A percentile compares a stretch with the other conserved stretches of the same genome.
Evolutionary conservation across 495 filamentous ascomycete species (phyloP).

Genomic region (Hypoxylon crocopeplum): DNA sequence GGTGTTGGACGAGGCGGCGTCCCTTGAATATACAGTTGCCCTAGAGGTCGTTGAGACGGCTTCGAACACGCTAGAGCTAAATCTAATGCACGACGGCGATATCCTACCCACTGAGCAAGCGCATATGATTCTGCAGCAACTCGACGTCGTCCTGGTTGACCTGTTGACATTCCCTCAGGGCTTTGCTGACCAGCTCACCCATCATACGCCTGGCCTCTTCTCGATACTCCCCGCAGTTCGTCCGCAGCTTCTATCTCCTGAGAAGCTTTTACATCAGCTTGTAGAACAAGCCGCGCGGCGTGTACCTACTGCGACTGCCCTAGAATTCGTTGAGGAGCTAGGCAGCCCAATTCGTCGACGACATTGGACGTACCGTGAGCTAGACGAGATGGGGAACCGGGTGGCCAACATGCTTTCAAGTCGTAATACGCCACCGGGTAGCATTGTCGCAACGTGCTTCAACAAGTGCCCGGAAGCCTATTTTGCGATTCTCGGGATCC

Average conservation of each 20-base stretch:
- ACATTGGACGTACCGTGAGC: slow-evolving; percentile 67
- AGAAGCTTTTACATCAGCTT: slow-evolving; percentile 66
- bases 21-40: slow-evolving; percentile 68
- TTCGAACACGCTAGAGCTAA: slow-evolving; percentile 56
- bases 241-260: slow-evolving; percentile 49
- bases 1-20: slow-evolving; percentile 47
- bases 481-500: slow-evolving; percentile 77
- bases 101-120: slow-evolving; percentile 70
- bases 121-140: slow-evolving; percentile 63
- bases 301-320: slow-evolving; percentile 57
- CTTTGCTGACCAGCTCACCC: slow-evolving; percentile 28
- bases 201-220: slow-evolving; percentile 45
- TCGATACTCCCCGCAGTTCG: slow-evolving; percentile 62
- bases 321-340: slow-evolving; percentile 64
- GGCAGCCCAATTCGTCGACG: slow-evolving; percentile 41
- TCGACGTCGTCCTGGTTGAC: slow-evolving; percentile 60
- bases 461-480: slow-evolving; percentile 81
- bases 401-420: slow-evolving; percentile 62
- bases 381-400: slow-evolving; percentile 65
- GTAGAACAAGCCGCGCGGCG: slow-evolving; percentile 56
- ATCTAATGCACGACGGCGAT: slow-evolving; percentile 66
- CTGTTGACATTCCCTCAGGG: slow-evolving; percentile 49
- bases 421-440: slow-evolving; percentile 47
- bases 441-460: slow-evolving; percentile 78
- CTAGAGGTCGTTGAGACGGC: slow-evolving; percentile 69